These are phyloP conservation scores for Pseudonectria foliicola DNA, from an alignment of 2,329 filamentous ascomycete genomes.

Conservation along the genomic window DNA sequence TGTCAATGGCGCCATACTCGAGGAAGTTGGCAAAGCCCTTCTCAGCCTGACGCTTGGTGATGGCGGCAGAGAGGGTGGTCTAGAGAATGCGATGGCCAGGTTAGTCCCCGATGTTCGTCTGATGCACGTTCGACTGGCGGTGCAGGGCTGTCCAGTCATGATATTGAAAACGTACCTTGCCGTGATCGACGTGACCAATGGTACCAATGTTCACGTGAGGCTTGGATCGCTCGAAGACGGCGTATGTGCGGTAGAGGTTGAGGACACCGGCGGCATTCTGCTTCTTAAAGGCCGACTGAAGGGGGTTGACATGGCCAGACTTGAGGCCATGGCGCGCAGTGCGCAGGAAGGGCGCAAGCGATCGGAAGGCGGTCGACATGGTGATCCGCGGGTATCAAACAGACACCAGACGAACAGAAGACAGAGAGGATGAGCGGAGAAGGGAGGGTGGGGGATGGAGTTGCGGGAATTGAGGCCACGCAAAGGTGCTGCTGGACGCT, in stretches of 20 bases:
- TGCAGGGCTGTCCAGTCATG: neutral
- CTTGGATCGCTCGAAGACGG: constrained; percentile 80
- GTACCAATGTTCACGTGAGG: constrained; percentile 99
- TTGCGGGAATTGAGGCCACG: constrained; percentile 16
- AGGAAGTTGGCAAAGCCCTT: constrained; percentile 93
- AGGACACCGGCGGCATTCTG: constrained; percentile 58
- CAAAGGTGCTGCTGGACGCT: constrained; percentile 11
- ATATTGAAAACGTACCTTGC: constrained; percentile 63
- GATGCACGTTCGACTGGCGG: too few species aligned
- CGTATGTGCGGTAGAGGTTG: constrained; percentile 59
- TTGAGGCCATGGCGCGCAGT: constrained; percentile 70
- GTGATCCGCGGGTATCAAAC: constrained; percentile 31
- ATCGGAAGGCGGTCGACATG: constrained; percentile 78
- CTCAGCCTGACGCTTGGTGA: constrained; percentile 95
- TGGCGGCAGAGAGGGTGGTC: constrained; percentile 97
- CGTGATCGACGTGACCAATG: constrained; percentile 99
- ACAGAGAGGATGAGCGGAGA: constrained; percentile 17
- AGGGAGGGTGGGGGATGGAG: constrained; percentile 6
- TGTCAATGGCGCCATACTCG: constrained; percentile 97
- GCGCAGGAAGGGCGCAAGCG: constrained; percentile 71
- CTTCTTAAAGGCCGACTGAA: constrained; percentile 61
- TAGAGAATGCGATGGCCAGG: constrained; percentile 29
- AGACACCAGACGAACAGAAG: constrained; percentile 18
- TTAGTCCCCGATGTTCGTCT: neutral
- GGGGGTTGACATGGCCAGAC: constrained; percentile 64